A percentile compares a stretch with the other conserved stretches of the same genome.
These are phyloP conservation scores for Chlorokybus atmophyticus DNA, from an alignment of 139 green algal species.

Conservation along the genomic window DNA sequence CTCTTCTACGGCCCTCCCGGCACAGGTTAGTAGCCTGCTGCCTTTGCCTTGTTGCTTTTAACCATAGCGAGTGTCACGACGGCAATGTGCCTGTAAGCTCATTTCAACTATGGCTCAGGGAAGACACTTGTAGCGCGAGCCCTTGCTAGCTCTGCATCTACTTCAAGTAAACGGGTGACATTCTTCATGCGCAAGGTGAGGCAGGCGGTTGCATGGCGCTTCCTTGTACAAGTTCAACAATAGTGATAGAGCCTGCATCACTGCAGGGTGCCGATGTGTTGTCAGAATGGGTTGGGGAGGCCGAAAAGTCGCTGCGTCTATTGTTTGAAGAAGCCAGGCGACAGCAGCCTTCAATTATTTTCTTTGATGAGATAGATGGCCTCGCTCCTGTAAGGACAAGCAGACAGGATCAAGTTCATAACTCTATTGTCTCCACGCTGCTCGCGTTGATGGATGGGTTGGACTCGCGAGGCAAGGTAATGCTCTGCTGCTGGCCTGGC, in stretches of 20 bases:
- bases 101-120: no score
- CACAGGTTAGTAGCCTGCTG: no score
- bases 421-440: constrained; percentile 88
- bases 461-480: constrained; percentile 64
- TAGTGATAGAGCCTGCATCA: no score
- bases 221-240: no score
- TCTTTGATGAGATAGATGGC: constrained; percentile 78
- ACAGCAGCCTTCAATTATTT: constrained; percentile 64
- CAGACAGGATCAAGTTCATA: constrained; percentile 92
- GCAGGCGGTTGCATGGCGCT: no score
- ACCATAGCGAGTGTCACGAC: no score
- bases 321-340: constrained; percentile 82
- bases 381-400: constrained; percentile 60
- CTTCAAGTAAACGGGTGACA: constrained; percentile 46
- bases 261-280: constrained; percentile 85
- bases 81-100: no score
- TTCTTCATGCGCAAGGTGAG: constrained; percentile 98
- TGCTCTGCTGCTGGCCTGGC: no score
- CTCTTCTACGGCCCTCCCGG: constrained; percentile 85
- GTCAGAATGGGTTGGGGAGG: constrained; percentile 91
- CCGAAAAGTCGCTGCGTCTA: constrained; percentile 75
- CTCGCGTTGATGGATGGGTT: constrained; percentile 92
- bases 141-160: constrained; percentile 62
- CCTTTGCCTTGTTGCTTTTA: no score
- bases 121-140: constrained; percentile 88